A percentile compares a stretch with the other conserved stretches of the same genome.
These are phyloP conservation scores for Trichoderma hamatum DNA, from an alignment of 2,329 filamentous ascomycete species.

Conservation along the genomic window DNA sequence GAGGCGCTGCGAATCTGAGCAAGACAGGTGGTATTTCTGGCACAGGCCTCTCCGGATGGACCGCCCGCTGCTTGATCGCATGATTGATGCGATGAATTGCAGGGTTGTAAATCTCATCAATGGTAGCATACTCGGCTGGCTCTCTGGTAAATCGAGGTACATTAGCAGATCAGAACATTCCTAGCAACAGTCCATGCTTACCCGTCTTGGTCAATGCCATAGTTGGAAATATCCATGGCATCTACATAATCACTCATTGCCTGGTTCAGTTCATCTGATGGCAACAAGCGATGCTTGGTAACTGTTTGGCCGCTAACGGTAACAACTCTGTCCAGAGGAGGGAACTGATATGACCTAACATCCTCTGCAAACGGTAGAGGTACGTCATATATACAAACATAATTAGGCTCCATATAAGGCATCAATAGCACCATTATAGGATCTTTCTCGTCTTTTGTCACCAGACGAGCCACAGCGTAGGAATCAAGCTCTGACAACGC, in stretches of 20 bases:
- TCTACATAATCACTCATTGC: constrained; percentile 94
- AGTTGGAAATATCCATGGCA: constrained; percentile 80
- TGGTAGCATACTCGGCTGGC: constrained; percentile 68
- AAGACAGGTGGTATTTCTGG: constrained; percentile 66
- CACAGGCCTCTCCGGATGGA: constrained; percentile 68
- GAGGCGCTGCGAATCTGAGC: constrained; percentile 72
- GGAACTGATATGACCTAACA: constrained; percentile 85
- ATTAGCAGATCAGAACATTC: neutral
- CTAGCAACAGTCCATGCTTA: constrained; percentile 42
- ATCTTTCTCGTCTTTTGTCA: constrained; percentile 79
- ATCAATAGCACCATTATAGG: constrained; percentile 78
- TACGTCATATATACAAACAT: constrained; percentile 86
- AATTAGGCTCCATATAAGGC: constrained; percentile 75
- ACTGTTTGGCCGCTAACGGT: constrained; percentile 83
- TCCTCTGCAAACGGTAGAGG: constrained; percentile 94
- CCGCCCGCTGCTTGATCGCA: constrained; percentile 79
- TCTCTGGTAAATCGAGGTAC: constrained; percentile 37
- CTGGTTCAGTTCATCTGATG: constrained; percentile 69
- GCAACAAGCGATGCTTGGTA: constrained; percentile 81
- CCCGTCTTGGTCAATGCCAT: constrained; percentile 75
- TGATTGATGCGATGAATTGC: constrained; percentile 86
- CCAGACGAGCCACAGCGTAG: constrained; percentile 83
- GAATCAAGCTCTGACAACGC: constrained; percentile 82
- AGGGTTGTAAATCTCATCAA: constrained; percentile 84
- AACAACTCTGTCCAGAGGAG: constrained; percentile 82